Conservation (phyloP, 768 basidiomycete species). For the Albatrellus ellisii region DNA sequence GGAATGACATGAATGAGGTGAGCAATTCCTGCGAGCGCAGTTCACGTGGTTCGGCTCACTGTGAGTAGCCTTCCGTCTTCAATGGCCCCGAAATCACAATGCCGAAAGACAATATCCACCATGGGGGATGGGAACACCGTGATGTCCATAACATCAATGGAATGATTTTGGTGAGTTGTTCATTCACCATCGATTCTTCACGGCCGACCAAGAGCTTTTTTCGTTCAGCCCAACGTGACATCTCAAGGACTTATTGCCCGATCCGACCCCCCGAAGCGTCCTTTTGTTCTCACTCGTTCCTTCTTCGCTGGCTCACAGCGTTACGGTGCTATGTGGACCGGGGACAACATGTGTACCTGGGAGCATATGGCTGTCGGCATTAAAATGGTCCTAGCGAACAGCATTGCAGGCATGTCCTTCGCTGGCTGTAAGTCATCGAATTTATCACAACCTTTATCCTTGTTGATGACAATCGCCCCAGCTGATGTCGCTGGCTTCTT, state of each 20-base stretch:
- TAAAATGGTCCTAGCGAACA: slow-evolving; percentile 85
- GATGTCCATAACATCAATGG: slow-evolving; percentile 98
- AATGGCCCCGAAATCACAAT: slow-evolving; percentile 94
- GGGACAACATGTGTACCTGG: slow-evolving; percentile 96
- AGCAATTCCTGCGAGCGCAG: slow-evolving; percentile 7
- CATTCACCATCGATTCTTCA: background rate
- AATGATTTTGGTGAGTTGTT: slow-evolving; percentile 64
- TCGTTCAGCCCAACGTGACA: slow-evolving; percentile 68
- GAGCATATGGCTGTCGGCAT: slow-evolving; percentile 91
- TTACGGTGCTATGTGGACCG: slow-evolving; percentile 97
- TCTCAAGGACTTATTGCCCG: slow-evolving; percentile 67
- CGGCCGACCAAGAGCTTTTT: slow-evolving; percentile 1
- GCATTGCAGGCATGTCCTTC: slow-evolving; percentile 85
- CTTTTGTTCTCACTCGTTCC: slow-evolving; percentile 90
- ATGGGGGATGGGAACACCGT: slow-evolving; percentile 96
- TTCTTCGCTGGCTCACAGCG: slow-evolving; percentile 96
- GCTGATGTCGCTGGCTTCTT: slow-evolving; percentile 99
- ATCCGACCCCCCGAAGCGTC: slow-evolving; percentile 62
- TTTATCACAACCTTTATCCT: background rate
- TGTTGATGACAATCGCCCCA: slow-evolving; percentile 20
- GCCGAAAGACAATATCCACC: slow-evolving; percentile 66
- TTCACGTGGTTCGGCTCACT: slow-evolving; percentile 9
- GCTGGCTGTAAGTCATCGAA: slow-evolving; percentile 57
- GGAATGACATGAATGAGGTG: slow-evolving; percentile 99
- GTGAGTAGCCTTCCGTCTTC: slow-evolving; percentile 83